A percentile compares a stretch with the other conserved stretches of the same genome.
Conservation (phyloP, 2,329 filamentous ascomycete species). For the Bipolaris zeicola region DNA sequence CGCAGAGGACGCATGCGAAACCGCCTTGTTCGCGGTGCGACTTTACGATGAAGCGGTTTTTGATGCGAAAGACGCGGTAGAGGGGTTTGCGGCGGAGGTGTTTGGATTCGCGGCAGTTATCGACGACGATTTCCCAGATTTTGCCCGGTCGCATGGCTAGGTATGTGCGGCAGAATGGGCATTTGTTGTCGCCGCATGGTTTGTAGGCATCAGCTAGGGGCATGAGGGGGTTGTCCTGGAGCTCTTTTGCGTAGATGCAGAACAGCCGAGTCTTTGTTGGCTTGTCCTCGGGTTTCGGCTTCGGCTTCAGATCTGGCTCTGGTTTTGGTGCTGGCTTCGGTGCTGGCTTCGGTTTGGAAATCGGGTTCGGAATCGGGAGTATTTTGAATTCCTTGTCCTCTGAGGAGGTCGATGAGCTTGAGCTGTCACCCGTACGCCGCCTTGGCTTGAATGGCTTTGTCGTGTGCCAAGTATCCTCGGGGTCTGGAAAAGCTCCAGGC, state of each 20-base stretch:
- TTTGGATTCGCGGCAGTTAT: conserved; percentile 10
- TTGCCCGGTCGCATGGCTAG: conserved; percentile 29
- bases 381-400: conserved; percentile 9
- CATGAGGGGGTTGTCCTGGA: conserved; percentile 29
- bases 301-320: conserved; percentile 6
- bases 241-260: conserved; percentile 40
- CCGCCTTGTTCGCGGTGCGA: conserved; percentile 34
- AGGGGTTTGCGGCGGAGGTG: not conserved
- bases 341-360: conserved; percentile 1
- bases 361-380: not conserved
- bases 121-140: conserved; percentile 39
- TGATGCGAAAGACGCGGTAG: conserved; percentile 32
- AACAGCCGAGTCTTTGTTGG: conserved; percentile 26
- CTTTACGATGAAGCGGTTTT: conserved; percentile 41
- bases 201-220: conserved; percentile 35
- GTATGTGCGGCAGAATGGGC: conserved; percentile 36
- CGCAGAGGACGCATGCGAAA: conserved; percentile 42
- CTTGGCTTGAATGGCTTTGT: conserved; percentile 11
- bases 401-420: conserved; percentile 12
- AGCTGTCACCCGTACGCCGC: conserved; percentile 12
- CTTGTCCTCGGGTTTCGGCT: not conserved
- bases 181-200: conserved; percentile 28
- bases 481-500: conserved; percentile 26
- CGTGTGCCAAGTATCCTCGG: conserved; percentile 10
- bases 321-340: conserved; percentile 1